Base-by-base conservation (phyloP, 2,329 filamentous ascomycete genomes). In the Penicillium vulpinum region DNA sequence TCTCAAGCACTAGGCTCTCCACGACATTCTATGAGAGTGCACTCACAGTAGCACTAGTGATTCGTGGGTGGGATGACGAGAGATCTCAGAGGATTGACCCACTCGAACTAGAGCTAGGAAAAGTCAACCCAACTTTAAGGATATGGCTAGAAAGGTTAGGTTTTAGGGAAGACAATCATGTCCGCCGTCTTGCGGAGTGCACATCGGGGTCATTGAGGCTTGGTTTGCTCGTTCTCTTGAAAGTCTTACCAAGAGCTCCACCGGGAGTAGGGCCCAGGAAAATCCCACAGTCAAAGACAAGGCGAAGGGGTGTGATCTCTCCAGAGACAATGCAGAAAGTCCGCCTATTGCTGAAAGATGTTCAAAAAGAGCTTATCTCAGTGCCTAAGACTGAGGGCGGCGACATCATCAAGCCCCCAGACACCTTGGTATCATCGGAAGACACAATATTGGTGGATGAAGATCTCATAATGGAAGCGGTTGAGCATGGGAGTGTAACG, bases 21-120 rank as follows among this genome's bases (percentile, higher is more conserved):
- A 40, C 28, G 24, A 33, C 29, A 29, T 53, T 53, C 36, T 53
- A 41, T 22, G 39, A 53, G 16, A 53, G 50, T 45, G 40, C 40
- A 29, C 29, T 53, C 15, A 53, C 50, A 26, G 28, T 53, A 38
- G 18, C 33, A 9, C 44, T 53, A 31, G 38, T 53, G 11, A 41
- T 53, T 36, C 40, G 28, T 46, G 40, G 40, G 28, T 45, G 29
- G 50, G 40, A 53, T 16, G 29, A 45, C 16, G 50, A 53, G 22
- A 31, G 40, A 36, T 40, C 40, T 31, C 28, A 21, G 15, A 18
- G 41, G 16, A 22, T 26, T 39, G 28, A 45, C 10, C 50, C 40
- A 31, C 40, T 53, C 8, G 7, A 29, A 18, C 41, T 11, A 16
- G 21, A 39, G 18, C 18, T 53, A 16, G 31, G 39, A 15, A 39